A percentile compares a stretch with the other conserved stretches of the same genome.
These are phyloP conservation scores for Aspergillus flavus DNA, from an alignment of 2,329 filamentous ascomycete genomes.

Conservation along the genomic window DNA sequence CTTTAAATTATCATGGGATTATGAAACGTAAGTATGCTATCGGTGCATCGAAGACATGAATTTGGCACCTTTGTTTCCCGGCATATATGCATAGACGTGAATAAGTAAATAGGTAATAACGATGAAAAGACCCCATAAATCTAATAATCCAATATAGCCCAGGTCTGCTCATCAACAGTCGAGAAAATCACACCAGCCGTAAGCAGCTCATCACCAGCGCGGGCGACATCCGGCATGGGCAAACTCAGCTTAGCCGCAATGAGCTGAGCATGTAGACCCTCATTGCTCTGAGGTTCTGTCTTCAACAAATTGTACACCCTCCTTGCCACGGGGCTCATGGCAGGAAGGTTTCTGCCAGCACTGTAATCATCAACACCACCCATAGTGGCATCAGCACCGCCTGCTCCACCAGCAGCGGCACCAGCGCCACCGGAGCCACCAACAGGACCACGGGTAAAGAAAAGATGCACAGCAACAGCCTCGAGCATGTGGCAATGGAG, in stretches of 20 bases:
- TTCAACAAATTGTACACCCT: constrained; percentile 73
- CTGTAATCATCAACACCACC: constrained; percentile 37
- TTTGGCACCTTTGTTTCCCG: not conserved
- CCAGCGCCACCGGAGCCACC: constrained; percentile 50
- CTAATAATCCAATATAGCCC: constrained; percentile 73
- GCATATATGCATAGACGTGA: not conserved
- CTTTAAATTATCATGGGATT: not conserved
- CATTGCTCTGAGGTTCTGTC: constrained; percentile 69
- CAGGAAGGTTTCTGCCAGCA: constrained; percentile 42
- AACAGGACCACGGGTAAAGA: constrained; percentile 71
- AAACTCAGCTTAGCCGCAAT: constrained; percentile 70
- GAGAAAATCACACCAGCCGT: constrained; percentile 77
- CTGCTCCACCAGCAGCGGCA: constrained; percentile 40
- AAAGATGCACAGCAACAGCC: constrained; percentile 83
- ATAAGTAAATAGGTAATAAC: not conserved
- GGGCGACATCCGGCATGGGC: constrained; percentile 69
- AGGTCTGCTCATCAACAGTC: constrained; percentile 91
- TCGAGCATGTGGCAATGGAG: constrained; percentile 91
- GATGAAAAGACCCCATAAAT: not conserved
- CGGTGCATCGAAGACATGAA: not conserved
- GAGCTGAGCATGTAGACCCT: constrained; percentile 79
- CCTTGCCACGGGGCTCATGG: constrained; percentile 61
- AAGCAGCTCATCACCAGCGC: constrained; percentile 80
- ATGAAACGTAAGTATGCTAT: not conserved
- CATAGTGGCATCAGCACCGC: constrained; percentile 31